Percentiles rank a stretch among this genome's conserved stretches.
These are phyloP conservation scores for Puccinia horiana DNA, from an alignment of 1,284 basidiomycete species.

Conservation along the genomic window DNA sequence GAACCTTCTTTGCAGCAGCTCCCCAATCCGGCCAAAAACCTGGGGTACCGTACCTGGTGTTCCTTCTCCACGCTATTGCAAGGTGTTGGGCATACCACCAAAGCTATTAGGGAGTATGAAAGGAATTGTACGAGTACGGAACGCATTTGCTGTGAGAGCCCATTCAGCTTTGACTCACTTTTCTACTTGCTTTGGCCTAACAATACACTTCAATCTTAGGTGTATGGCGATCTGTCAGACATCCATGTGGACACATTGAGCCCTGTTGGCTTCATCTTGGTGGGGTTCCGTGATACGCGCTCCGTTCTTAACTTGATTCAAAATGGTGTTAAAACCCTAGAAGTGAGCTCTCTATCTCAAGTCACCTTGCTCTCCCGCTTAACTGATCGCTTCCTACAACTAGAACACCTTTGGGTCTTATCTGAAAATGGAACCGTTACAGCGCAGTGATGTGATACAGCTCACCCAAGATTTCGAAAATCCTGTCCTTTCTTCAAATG, in stretches of 20 bases:
- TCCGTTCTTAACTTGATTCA: constrained; percentile 32
- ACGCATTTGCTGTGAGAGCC: constrained; percentile 39
- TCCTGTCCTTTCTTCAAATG: constrained; percentile 43
- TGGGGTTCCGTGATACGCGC: constrained; percentile 41
- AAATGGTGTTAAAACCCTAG: constrained; percentile 33
- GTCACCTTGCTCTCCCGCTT: background rate
- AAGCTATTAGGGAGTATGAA: constrained; percentile 49
- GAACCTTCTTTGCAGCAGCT: background rate
- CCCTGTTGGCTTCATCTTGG: constrained; percentile 44
- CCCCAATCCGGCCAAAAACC: background rate
- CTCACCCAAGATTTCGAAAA: constrained; percentile 47
- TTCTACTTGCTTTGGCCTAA: background rate
- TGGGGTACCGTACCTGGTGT: constrained; percentile 2
- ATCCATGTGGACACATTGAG: constrained; percentile 47
- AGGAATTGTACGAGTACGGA: constrained; percentile 44
- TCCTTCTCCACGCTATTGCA: constrained; percentile 32
- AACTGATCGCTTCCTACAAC: background rate
- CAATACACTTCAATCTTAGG: background rate
- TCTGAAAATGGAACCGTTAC: constrained; percentile 43
- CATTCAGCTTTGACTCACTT: background rate
- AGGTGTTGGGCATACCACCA: constrained; percentile 37
- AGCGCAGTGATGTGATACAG: constrained; percentile 39
- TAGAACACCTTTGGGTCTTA: constrained; percentile 38
- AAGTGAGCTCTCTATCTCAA: constrained; percentile 4
- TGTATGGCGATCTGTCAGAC: constrained; percentile 37